Evolutionary conservation across 495 filamentous ascomycete species (phyloP).

Genomic region (Tuber aestivum): DNA sequence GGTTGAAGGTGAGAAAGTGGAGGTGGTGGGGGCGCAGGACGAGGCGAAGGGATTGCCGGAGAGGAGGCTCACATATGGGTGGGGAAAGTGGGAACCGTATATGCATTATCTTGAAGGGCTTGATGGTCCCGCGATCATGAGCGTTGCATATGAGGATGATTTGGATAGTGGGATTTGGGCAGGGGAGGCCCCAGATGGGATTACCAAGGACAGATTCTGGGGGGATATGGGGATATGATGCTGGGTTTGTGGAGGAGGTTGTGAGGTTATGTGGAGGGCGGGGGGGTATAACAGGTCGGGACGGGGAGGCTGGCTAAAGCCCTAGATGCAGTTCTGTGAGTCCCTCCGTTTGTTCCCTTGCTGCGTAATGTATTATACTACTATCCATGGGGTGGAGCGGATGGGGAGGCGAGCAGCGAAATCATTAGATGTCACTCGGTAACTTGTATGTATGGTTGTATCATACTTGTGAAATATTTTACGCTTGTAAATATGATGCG

Average conservation of each 20-base stretch:
- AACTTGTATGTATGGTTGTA: background rate
- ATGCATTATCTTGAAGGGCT: background rate
- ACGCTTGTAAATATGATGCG: background rate
- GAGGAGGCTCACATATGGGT: background rate
- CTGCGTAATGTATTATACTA: no score
- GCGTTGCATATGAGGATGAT: background rate
- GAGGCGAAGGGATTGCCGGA: background rate
- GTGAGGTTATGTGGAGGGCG: background rate
- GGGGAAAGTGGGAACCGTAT: background rate
- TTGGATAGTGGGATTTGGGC: constrained; percentile 9
- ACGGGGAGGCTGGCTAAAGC: background rate
- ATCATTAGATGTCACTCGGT: background rate
- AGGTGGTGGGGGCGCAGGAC: background rate
- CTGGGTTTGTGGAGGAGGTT: background rate
- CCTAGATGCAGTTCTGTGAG: background rate
- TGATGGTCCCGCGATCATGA: background rate
- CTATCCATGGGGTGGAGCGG: background rate
- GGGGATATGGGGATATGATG: background rate
- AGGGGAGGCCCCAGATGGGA: background rate
- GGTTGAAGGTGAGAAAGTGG: background rate
- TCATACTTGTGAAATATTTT: constrained; percentile 2
- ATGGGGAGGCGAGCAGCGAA: background rate
- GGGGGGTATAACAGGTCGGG: background rate
- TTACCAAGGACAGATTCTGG: constrained; percentile 9
- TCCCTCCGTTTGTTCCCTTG: background rate